Conservation (phyloP, 768 basidiomycete genomes). For the Tylopilus subfusipes region DNA sequence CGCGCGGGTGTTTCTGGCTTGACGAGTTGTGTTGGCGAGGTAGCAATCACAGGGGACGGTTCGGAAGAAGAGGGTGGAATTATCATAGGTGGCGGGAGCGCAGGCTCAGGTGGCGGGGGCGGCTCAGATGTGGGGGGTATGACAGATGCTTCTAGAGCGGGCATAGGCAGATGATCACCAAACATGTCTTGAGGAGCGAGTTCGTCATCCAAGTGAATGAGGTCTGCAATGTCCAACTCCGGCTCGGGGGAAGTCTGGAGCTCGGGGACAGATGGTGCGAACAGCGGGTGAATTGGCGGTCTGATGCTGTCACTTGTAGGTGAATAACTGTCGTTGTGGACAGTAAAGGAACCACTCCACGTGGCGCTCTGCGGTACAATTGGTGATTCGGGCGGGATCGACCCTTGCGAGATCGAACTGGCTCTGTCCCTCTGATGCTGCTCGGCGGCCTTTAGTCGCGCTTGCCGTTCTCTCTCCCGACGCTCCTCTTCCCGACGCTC, state of each 20-base stretch:
- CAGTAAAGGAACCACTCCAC: slow-evolving; percentile 64
- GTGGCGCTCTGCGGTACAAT: slow-evolving; percentile 40
- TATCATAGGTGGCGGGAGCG: slow-evolving; percentile 35
- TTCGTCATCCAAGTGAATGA: slow-evolving; percentile 77
- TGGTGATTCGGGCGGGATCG: slow-evolving; percentile 74
- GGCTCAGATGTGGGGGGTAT: slow-evolving; percentile 7
- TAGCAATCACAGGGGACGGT: slow-evolving; percentile 22
- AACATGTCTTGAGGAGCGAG: slow-evolving; percentile 34
- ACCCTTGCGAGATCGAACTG: slow-evolving; percentile 44
- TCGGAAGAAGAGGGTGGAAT: slow-evolving; percentile 46
- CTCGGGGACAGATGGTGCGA: slow-evolving; percentile 40
- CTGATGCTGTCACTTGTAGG: slow-evolving; percentile 25
- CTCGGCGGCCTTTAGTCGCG: slow-evolving; percentile 51
- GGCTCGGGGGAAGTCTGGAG: slow-evolving; percentile 43
- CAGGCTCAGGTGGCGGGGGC: slow-evolving; percentile 13
- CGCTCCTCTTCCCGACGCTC: slow-evolving; percentile 56
- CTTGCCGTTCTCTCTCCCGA: slow-evolving; percentile 66
- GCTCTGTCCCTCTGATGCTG: slow-evolving; percentile 45
- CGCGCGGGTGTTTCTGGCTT: slow-evolving; percentile 45
- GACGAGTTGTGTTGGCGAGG: slow-evolving; percentile 21
- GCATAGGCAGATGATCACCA: slow-evolving; percentile 17
- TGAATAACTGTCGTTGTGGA: slow-evolving; percentile 29
- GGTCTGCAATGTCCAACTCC: slow-evolving; percentile 68
- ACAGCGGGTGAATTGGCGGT: slow-evolving; percentile 33
- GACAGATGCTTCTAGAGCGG: slow-evolving; percentile 15